Evolutionary conservation across 73 alveolate species (phyloP).

Genomic region (Paramecium sexaurelia): DNA sequence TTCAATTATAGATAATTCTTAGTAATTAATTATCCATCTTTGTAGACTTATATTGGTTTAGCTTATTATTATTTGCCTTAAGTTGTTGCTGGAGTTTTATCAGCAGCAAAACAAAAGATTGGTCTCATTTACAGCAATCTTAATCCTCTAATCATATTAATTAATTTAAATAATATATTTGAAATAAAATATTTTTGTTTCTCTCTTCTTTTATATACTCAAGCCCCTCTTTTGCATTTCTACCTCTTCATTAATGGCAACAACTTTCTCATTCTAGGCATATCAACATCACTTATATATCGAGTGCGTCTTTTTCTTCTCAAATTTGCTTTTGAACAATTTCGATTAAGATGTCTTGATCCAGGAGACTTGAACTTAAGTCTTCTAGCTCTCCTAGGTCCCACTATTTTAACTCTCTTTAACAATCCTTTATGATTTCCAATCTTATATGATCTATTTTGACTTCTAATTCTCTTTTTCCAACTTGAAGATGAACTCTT

Average conservation of each 20-base stretch:
- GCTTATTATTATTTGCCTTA: constrained; percentile 1
- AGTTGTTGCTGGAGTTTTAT: not conserved
- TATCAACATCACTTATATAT: constrained; percentile 52
- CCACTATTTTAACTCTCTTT: constrained; percentile 35
- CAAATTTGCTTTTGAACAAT: constrained; percentile 10
- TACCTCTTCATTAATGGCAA: constrained; percentile 39
- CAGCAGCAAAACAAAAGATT: not conserved
- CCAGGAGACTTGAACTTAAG: constrained; percentile 43
- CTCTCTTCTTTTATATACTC: not conserved
- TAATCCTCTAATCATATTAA: constrained; percentile 36
- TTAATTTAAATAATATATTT: not conserved
- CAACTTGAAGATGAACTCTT: not conserved
- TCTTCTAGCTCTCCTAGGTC: constrained; percentile 44
- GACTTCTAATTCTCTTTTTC: constrained; percentile 13
- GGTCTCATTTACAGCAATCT: not conserved
- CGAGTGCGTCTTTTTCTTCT: constrained; percentile 29
- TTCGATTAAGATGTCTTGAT: constrained; percentile 49
- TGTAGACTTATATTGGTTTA: constrained; percentile 44
- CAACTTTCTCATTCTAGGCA: constrained; percentile 50
- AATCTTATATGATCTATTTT: not conserved
- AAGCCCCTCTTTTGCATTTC: constrained; percentile 13
- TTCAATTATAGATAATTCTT: constrained; percentile 72
- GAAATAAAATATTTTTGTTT: constrained; percentile 1
- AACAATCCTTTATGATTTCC: constrained; percentile 42
- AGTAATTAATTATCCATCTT: constrained; percentile 64